Evolutionary conservation across 116 monocot genomes (phyloP), one percentile per base, ranked within the genome.

Genomic region (Zostera marina): DNA sequence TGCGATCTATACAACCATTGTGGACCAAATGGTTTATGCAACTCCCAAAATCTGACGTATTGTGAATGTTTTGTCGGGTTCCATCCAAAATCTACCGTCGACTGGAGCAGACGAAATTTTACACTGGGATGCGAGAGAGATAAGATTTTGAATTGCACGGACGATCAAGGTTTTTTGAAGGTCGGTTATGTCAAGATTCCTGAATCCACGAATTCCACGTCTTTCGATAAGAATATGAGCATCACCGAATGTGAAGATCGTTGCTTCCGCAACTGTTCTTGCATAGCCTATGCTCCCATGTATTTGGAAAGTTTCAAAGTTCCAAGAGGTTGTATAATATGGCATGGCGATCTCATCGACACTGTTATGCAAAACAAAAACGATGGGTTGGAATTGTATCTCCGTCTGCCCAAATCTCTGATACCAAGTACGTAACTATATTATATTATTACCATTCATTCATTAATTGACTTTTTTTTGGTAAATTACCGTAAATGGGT

Each of bases 301-400:
- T 11, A 49, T 47, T 22, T 23, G 43, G 41, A 32, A 9, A 44
- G 7, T 38, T 15, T 24, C n/a, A n/a, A n/a, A 1, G 21, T 51
- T 0, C 56, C 56, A 5, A 67, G 21, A 2, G 73, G 73, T 6
- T 73, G 73, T 62, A 39, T 73, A 7, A 66, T 59, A 12, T 75
- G 75, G 75, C 26, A 2, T 17, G 55, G 60, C 0, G 47, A 65
- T n/a, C 60, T 75, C 7, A 13, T 62, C 11, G 73, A 73, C 38
- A 41, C 44, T 0, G 56, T 44, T 12, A 21, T 10, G 4, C 42
- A 47, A 19, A 1, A 8, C 1, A 5, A 0, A 5, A n/a, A 32
- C 5, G 32, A 16, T 45, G 57, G 65, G 9, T 43, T 60, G 10
- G 59, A 64, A n/a, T 14, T 64, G 0, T 69, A 65, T 44, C 8